Evolutionary conservation across 768 basidiomycete species (phyloP), one percentile per base, ranked within the genome.

Genomic region (Lactarius evosmus): DNA sequence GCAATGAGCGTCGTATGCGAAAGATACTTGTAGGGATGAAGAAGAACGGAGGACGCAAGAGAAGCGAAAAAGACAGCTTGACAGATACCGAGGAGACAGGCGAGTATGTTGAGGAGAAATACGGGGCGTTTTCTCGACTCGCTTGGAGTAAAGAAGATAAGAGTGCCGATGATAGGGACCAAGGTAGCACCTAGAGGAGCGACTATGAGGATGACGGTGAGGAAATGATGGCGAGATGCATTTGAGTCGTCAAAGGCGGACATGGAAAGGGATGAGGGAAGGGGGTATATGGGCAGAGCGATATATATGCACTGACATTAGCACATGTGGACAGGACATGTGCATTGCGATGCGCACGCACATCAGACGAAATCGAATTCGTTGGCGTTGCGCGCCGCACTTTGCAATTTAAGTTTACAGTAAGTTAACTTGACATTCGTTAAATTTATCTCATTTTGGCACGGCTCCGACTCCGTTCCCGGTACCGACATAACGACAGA

Each of bases 41-140:
- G 52, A 38, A 68, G 17, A 38, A 59, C 44, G 36, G 29, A 54
- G 11, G 56, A 40, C 8, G 46, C 52, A 40, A 68, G 36, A 12
- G 40, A 61, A 7, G 41, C 3, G 17, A 57, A 62, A 29, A 61
- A 62, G 27, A 60, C 17, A 34, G 67, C 65, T 22, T 68, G 65
- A 27, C 58, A 61, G 27, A 68, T 62, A 2, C 67, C 67, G 33
- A 68, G 65, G 46, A 60, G 38, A 54, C 67, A 68, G 0, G 67
- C 67, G 49, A 68, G 51, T 27, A 68, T 33, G 17, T 68, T 68
- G 60, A 68, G 65, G 49, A 68, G 9, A n/a, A 66, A 68, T 6
- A 68, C 65, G 30, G 67, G 67, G 17, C 67, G 67, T 22, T 27
- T 58, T 49, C 67, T 53, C 7, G 61, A 55, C 44, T 66, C 56